Conservation (phyloP, 305 asterid species). For the Plantago lanceolata region DNA sequence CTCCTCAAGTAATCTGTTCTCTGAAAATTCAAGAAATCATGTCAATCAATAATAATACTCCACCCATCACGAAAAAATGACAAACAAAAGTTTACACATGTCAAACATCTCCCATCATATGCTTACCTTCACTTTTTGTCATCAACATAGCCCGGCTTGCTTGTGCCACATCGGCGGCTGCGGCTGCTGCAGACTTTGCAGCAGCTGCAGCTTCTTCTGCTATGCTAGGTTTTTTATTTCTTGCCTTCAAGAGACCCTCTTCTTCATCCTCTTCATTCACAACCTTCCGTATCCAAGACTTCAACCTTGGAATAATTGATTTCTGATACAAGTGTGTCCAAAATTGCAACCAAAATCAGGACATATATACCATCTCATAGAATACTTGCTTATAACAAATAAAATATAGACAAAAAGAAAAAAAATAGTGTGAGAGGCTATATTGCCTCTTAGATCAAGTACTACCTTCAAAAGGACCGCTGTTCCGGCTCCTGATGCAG, state of each 20-base stretch:
- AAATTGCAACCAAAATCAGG: conserved; percentile 23
- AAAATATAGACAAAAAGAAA: not conserved
- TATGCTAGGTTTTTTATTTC: conserved; percentile 44
- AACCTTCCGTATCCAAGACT: conserved; percentile 90
- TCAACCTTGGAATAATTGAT: conserved; percentile 63
- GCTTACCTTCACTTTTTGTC: conserved; percentile 67
- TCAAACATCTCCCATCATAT: not conserved
- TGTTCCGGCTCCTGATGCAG: conserved; percentile 80
- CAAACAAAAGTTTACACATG: not conserved
- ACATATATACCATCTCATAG: conserved; percentile 20
- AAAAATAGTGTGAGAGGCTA: not conserved
- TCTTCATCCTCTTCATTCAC: conserved; percentile 61
- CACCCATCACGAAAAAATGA: too few species aligned
- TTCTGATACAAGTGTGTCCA: conserved; percentile 47
- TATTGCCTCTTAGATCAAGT: conserved; percentile 17
- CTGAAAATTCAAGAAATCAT: conserved; percentile 42
- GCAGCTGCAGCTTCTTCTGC: conserved; percentile 87
- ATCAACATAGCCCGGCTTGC: conserved; percentile 81
- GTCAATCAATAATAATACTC: not conserved
- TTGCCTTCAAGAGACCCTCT: conserved; percentile 33
- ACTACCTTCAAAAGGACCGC: conserved; percentile 78
- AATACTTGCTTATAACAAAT: conserved; percentile 6
- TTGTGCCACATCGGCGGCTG: conserved; percentile 91
- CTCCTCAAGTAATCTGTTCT: conserved; percentile 78
- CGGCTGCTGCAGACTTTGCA: conserved; percentile 88